Evolutionary conservation across 2,329 filamentous ascomycete species (phyloP).

Genomic region (Fusarium coffeatum): DNA sequence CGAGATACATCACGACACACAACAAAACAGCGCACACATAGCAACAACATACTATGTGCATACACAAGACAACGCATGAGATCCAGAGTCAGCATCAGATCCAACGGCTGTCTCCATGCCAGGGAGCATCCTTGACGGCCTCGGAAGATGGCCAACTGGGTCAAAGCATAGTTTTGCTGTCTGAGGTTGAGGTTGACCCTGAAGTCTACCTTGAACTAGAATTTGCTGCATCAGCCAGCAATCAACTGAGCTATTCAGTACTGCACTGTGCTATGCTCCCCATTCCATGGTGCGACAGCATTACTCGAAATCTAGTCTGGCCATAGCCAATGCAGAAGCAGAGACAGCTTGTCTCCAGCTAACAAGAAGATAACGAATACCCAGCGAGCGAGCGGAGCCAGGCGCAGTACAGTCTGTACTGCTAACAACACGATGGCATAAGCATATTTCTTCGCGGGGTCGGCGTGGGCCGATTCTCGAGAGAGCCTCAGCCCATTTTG

Average conservation of each 20-base stretch:
- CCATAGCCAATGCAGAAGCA: slow-evolving; percentile 27
- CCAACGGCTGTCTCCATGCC: slow-evolving; percentile 17
- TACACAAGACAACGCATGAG: slow-evolving; percentile 33
- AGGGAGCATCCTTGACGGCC: slow-evolving; percentile 26
- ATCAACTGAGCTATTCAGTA: background rate
- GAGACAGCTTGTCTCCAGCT: slow-evolving; percentile 3
- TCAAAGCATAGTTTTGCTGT: slow-evolving; percentile 7
- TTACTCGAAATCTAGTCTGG: slow-evolving; percentile 30
- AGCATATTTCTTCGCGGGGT: slow-evolving; percentile 49
- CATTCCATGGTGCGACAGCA: slow-evolving; percentile 28
- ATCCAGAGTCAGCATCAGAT: slow-evolving; percentile 26
- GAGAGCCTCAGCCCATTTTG: slow-evolving; percentile 52
- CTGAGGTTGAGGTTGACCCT: slow-evolving; percentile 18
- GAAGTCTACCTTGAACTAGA: background rate
- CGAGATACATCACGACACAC: slow-evolving; percentile 29
- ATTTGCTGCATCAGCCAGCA: background rate
- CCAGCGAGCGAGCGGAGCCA: background rate
- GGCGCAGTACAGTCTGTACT: slow-evolving; percentile 2
- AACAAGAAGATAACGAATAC: background rate
- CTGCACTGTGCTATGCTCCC: background rate
- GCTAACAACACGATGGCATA: slow-evolving; percentile 39
- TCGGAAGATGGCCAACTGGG: slow-evolving; percentile 16
- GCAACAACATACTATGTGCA: slow-evolving; percentile 23
- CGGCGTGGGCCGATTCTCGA: slow-evolving; percentile 53
- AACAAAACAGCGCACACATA: slow-evolving; percentile 23